Evolutionary conservation across 1,139 yeast genomes (phyloP).

Genomic region (Casaregolazyma lundiana): DNA sequence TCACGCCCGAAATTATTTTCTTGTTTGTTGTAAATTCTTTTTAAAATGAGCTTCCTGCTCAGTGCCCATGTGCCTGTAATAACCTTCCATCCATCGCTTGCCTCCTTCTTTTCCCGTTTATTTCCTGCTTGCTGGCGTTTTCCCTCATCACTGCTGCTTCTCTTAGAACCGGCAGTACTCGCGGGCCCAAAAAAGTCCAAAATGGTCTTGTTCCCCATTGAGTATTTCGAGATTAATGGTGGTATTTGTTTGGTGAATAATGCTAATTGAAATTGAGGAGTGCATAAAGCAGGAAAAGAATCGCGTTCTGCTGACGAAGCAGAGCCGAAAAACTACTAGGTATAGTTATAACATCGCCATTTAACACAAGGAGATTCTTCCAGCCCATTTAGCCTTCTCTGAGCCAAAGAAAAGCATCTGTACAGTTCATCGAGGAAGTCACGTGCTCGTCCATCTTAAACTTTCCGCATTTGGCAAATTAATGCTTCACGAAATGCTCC

Average conservation of each 20-base stretch:
- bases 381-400: too few relatives aligned
- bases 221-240: neutral
- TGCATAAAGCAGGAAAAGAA: too few relatives aligned
- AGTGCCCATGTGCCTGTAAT: slow-evolving; percentile 3
- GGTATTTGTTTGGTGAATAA: neutral
- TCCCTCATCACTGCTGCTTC: neutral
- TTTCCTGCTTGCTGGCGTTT: neutral
- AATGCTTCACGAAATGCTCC: neutral
- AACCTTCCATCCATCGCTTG: neutral
- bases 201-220: slow-evolving; percentile 2
- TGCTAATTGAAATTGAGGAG: neutral
- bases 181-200: neutral
- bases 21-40: slow-evolving; percentile 3
- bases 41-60: slow-evolving; percentile 4
- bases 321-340: too few relatives aligned
- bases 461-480: neutral
- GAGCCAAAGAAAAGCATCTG: too few relatives aligned
- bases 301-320: too few relatives aligned
- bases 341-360: too few relatives aligned
- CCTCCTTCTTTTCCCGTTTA: neutral
- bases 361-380: too few relatives aligned
- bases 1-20: neutral
- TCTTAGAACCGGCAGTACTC: neutral
- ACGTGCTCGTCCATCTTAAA: too few relatives aligned
- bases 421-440: too few relatives aligned